These are phyloP conservation scores for Cercospora zeina DNA, from an alignment of 2,329 filamentous ascomycete genomes.

Conservation along the genomic window DNA sequence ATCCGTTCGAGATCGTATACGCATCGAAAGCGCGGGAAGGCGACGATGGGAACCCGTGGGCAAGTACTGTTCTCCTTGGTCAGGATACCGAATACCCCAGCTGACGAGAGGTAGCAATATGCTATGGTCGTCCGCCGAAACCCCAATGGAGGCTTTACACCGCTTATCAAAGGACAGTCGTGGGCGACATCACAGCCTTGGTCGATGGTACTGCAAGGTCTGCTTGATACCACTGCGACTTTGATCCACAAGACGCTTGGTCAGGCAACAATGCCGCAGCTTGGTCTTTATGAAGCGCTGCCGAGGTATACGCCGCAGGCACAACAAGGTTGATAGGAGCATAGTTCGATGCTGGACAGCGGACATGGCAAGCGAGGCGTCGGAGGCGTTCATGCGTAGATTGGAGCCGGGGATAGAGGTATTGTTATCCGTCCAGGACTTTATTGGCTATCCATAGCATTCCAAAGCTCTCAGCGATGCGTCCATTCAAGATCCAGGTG, in stretches of 20 bases:
- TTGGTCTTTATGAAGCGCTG: conserved; percentile 19
- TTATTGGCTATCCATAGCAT: neutral
- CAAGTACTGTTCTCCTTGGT: neutral
- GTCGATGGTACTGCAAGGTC: conserved; percentile 22
- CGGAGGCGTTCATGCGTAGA: neutral
- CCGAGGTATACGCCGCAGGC: conserved; percentile 15
- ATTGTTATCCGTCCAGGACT: neutral
- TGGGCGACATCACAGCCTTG: conserved; percentile 21
- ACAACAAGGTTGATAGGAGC: neutral
- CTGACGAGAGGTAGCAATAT: conserved; percentile 21
- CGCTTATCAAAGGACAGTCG: conserved; percentile 22
- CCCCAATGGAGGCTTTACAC: conserved; percentile 17
- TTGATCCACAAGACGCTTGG: conserved; percentile 23
- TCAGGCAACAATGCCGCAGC: conserved; percentile 16
- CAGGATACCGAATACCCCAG: neutral
- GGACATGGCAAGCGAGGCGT: neutral
- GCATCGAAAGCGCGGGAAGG: conserved; percentile 14
- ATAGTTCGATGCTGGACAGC: neutral
- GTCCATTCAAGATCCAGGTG: neutral
- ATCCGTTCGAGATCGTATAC: conserved; percentile 22
- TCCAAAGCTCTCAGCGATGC: neutral
- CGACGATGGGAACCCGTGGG: conserved; percentile 18
- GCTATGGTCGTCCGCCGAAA: conserved; percentile 25
- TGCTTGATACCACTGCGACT: conserved; percentile 23
- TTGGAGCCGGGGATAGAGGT: neutral